Evolutionary conservation across 2,329 filamentous ascomycete species (phyloP).

Genomic region (Apiospora phragmitis): DNA sequence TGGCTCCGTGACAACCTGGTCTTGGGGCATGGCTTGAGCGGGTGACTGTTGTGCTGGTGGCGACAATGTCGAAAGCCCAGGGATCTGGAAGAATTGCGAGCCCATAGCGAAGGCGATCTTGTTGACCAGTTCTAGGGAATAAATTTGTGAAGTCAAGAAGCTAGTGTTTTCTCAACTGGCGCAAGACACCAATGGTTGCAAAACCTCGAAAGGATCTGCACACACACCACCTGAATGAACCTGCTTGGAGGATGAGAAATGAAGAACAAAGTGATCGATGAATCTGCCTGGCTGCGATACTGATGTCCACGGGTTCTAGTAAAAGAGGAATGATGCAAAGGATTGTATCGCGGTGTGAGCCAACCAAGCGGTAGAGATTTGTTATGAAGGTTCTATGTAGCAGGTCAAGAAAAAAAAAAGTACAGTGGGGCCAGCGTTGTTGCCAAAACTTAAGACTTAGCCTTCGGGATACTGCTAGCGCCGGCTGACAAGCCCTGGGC

Average conservation of each 20-base stretch:
- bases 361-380: constrained; percentile 4
- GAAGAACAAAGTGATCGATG: neutral
- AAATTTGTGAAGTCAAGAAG: neutral
- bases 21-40: neutral
- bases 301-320: neutral
- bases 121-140: neutral
- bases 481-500: constrained; percentile 2
- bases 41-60: constrained; percentile 4
- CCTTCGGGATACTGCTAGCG: neutral
- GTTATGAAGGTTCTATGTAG: neutral
- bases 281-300: neutral
- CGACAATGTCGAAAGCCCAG: constrained; percentile 27
- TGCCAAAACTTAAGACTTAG: neutral
- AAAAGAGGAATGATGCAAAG: neutral
- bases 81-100: constrained; percentile 26
- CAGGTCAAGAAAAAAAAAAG: neutral
- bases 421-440: neutral
- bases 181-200: neutral
- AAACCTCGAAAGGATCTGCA: neutral
- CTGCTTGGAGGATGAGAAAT: neutral
- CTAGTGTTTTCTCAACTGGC: neutral
- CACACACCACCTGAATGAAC: neutral
- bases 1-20: neutral
- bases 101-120: constrained; percentile 18
- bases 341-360: neutral